Evolutionary conservation across 2,329 filamentous ascomycete species (phyloP), one percentile per base, ranked within the genome.

Genomic region (Akanthomyces uredinophilus): DNA sequence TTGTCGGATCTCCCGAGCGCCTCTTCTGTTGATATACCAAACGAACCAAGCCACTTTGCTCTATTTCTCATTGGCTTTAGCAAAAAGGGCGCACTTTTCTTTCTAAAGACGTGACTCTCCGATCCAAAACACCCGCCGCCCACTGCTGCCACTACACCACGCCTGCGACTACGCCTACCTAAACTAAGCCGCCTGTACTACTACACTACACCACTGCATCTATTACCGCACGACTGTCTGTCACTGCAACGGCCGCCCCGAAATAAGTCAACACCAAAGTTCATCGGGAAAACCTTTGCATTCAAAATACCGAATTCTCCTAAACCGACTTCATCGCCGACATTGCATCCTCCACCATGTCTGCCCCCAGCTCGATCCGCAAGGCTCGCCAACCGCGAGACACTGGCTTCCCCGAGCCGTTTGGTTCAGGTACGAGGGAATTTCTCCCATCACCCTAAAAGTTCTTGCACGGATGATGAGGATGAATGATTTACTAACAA

Each of bases 371-470:
- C 32, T 61, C 50, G 10, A 11, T 54, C 20, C 59, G 32, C 50
- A 35, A 5, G 22, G n/a, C 50, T 61, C 68, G 65, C 35, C 58
- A 66, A 59, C 68, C 69, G 49, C 70, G 78, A 61, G 75, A 82
- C 68, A 83, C 81, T 16, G 81, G 81, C 51, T 83, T 83, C 62
- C 81, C 81, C 1, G 80, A 83, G 63, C 74, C 79, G 0, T 81
- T 83, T 50, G 77, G 77, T 60, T 76, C 74, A 60, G 69, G 81
- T 82, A 68, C 13, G 47, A 11, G 22, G 7, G 2, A 20, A n/a
- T 5, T 37, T 14, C n/a, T n/a, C 37, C 37, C 37, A 4, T 39
- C 1, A 39, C 37, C 1, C 16, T 14, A 39, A 16, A 39, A 16
- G 4, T 14, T 39, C 37, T 10, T 16, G 13, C 13, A 5, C 16